Base-by-base conservation (phyloP, 345 rosid species). In the Jatropha curcas region DNA sequence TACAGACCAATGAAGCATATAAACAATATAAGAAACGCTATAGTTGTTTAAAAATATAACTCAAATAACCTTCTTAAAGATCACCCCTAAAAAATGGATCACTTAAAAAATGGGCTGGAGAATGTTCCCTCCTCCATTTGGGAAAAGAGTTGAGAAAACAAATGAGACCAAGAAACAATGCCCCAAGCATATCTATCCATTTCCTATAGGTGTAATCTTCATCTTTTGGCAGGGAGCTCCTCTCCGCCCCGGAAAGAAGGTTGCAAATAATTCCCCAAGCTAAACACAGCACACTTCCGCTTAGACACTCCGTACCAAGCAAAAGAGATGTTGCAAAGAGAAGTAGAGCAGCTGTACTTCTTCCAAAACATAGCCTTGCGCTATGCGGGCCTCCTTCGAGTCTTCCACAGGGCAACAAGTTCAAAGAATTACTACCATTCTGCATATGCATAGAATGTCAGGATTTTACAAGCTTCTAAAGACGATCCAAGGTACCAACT, bases 321-420 rank as follows among this genome's bases (percentile, higher is more conserved):
- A 92, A 74, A 35, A 94, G 84, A 0, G 97, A 94, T 9, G 98
- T 92, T 35, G 89, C 84, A 1, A 94, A 85, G 2, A 97, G 90
- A 39, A 94, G 82, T 60, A 94, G 52, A 0, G 82, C 39, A 14
- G 98, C 95, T 0, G 91, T 90, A 84, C 83, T 92, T 78, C 97
- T 85, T 17, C 98, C 98, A 0, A n/a, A 92, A 90, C 96, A 92
- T 90, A 6, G 92, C 95, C 95, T 85, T 94, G 97, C 51, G 97
- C 92, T 0, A 92, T 90, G n/a, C 97, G 88, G 88, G 4, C 98
- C 98, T 46, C 98, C 98, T 85, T 92, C 97, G 0, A 94, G 98
- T 65, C 95, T 88, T 60, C 98, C 97, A 24, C 98, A 94, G 0
- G 98, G 98, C 76, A 94, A 82, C 46, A 94, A 76, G 86, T 94